Evolutionary conservation across 371 early-diverging fungal genomes (phyloP), one percentile per base, ranked within the genome.

Genomic region (Lichtheimia ramosa): DNA sequence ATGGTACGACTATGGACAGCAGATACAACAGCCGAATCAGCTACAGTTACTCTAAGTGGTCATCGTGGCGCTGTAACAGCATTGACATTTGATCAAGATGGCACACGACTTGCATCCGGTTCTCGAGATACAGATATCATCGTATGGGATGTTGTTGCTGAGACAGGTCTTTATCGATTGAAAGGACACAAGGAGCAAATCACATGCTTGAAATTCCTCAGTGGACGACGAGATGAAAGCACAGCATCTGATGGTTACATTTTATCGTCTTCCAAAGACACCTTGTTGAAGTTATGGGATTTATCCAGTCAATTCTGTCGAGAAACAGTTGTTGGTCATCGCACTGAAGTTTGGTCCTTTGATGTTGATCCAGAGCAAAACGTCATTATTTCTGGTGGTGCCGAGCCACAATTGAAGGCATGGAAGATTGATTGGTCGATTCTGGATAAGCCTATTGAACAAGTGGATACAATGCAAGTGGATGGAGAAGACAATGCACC

Each of bases 261-360:
- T 42, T 65, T 97, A 20, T 93, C 93, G 13, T 75, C 89, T 25
- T 92, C 94, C 56, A 98, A 97, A 72, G 98, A 98, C 73, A 93
- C 97, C 14, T 83, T 96, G 67, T 72, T 98, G 59, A 97, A 97
- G 77, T 70, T 96, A 46, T 98, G 98, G 98, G 98, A 97, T 71
- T 75, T 97, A 51, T 82, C 89, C 43, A 90, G 93, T 18, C 90
- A 90, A 66, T 93, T 92, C 68, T 98, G 98, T 70, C 89, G 96
- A 52, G 96, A 98, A 66, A 98, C 98, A 18, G 62, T 96, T 39
- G 90, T 95, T 3, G 90, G 89, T 8, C 97, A 98, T 69, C 89
- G 94, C 51, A 89, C 87, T 59, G 98, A 98, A 72, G 91, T 97
- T 7, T 96, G 96, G 96, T 82, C 88, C 7, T 79, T 94, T 69